phyloP scores from a whole-genome alignment of 163 green algal genomes.

The Prototheca wickerhamii region DNA sequence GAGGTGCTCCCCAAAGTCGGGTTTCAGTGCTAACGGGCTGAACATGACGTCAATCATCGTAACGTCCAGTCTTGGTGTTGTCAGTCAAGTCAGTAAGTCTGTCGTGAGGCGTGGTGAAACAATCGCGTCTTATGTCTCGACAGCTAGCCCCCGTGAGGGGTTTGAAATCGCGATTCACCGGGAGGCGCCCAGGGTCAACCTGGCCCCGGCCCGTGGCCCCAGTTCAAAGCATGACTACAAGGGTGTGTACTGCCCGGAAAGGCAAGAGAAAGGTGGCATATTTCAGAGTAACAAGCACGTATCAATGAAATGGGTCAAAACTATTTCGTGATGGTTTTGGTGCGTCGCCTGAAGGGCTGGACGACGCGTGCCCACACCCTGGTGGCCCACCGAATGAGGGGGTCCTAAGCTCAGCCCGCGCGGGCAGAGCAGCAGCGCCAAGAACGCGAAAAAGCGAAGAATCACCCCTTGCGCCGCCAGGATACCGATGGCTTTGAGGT shows the following conservation, averaged over 20 bases:
- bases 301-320: neutral
- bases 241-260: neutral
- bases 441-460: conserved; percentile 22
- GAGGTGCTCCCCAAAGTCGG: neutral
- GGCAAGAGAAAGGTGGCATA: no score
- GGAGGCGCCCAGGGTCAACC: neutral
- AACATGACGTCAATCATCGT: neutral
- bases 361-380: neutral
- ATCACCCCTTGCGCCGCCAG: conserved; percentile 18
- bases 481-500: conserved; percentile 12
- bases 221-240: neutral
- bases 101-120: neutral
- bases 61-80: neutral
- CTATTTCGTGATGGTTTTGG: conserved; percentile 2
- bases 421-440: conserved; percentile 20
- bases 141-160: neutral
- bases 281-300: no score
- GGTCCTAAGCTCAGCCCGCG: conserved; percentile 13
- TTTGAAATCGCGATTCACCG: neutral
- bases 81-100: neutral
- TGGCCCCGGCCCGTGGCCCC: neutral
- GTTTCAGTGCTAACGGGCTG: neutral
- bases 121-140: neutral
- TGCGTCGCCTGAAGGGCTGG: neutral
- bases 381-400: conserved; percentile 1